Percentiles rank a stretch among this genome's conserved stretches.
Conservation (phyloP, 345 rosid genomes). For the Schrenkiella parvula region DNA sequence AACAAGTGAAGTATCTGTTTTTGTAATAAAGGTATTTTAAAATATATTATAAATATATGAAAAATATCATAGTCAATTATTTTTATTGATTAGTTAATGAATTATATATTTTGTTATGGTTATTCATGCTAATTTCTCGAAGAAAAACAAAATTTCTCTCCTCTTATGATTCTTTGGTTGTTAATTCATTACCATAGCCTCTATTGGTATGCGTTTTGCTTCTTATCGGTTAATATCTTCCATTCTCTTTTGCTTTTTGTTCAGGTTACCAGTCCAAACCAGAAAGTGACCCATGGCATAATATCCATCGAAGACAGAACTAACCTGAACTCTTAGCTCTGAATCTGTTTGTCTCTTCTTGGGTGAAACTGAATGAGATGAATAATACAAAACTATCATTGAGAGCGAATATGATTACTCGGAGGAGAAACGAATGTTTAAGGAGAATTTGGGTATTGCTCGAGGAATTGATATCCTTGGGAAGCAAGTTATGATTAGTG, state of each 20-base stretch:
- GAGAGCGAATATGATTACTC: neutral
- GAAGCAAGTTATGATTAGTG: slow-evolving; percentile 32
- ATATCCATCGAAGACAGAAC: neutral
- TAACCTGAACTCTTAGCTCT: neutral
- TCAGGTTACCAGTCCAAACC: neutral
- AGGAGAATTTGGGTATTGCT: neutral
- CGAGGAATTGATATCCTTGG: slow-evolving; percentile 40
- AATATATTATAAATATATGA: no score
- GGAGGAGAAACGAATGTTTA: neutral
- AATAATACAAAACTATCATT: neutral
- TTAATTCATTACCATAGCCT: no score
- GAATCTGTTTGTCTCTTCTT: neutral
- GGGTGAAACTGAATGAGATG: neutral
- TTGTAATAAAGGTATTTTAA: no score
- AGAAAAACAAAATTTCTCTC: no score
- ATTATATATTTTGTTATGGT: no score
- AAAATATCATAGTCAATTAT: no score
- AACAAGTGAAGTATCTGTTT: no score
- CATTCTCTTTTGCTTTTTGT: neutral
- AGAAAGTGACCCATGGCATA: neutral
- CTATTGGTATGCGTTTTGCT: no score
- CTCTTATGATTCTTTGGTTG: no score
- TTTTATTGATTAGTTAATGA: no score
- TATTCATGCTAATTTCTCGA: no score
- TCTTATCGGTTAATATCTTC: no score